These are phyloP conservation scores for Gelatoporia subvermispora DNA, from an alignment of 768 basidiomycete genomes.

Conservation along the genomic window DNA sequence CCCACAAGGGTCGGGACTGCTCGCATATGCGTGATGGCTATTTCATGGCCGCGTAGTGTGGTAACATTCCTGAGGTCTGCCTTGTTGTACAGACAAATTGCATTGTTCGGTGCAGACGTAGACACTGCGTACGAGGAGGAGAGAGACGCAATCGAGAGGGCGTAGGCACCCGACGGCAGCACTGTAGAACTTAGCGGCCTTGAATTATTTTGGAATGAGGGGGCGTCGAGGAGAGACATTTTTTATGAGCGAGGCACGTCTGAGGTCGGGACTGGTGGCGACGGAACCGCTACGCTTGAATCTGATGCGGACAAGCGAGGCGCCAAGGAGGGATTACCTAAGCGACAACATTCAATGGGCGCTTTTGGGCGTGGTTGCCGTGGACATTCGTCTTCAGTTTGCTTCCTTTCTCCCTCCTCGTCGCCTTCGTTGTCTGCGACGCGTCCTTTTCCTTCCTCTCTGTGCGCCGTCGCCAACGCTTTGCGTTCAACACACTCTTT, in stretches of 20 bases:
- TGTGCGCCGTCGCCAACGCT: slow-evolving; percentile 9
- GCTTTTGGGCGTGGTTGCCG: background rate
- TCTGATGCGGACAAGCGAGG: background rate
- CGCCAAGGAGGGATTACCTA: slow-evolving; percentile 2
- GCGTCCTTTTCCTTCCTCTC: slow-evolving; percentile 8
- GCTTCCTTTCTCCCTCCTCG: slow-evolving; percentile 9
- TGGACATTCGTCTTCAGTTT: background rate
- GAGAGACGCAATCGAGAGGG: slow-evolving; percentile 52
- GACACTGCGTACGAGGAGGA: slow-evolving; percentile 53
- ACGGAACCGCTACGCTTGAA: background rate
- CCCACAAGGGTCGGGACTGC: slow-evolving; percentile 39
- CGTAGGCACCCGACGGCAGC: slow-evolving; percentile 46
- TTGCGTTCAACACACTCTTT: slow-evolving; percentile 17
- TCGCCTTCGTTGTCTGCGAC: slow-evolving; percentile 21
- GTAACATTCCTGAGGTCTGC: slow-evolving; percentile 40
- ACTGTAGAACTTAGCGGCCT: slow-evolving; percentile 26
- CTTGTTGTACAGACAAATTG: slow-evolving; percentile 66
- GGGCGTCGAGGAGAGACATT: slow-evolving; percentile 31
- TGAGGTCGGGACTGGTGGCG: background rate
- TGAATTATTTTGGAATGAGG: slow-evolving; percentile 18
- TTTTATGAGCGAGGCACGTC: background rate
- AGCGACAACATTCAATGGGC: background rate
- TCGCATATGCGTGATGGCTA: slow-evolving; percentile 52
- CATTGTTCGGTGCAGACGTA: slow-evolving; percentile 56
- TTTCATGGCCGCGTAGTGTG: slow-evolving; percentile 52